A percentile compares a stretch with the other conserved stretches of the same genome.
These are phyloP conservation scores for Ceratocystis harringtonii DNA, from an alignment of 2,329 filamentous ascomycete genomes.

Conservation along the genomic window DNA sequence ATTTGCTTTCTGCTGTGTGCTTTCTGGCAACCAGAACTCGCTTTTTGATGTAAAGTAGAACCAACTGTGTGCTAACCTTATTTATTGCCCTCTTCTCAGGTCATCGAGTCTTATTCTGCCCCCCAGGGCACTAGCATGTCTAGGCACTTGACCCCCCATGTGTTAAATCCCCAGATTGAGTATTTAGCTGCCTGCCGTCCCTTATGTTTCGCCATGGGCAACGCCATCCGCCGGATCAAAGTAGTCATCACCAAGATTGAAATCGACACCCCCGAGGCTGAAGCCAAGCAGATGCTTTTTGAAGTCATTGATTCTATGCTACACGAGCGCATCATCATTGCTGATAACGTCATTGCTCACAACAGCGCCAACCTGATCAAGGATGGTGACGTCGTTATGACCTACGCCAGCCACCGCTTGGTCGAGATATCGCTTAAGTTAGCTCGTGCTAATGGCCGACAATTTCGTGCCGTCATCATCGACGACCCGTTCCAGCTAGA, in stretches of 20 bases:
- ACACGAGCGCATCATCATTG: constrained; percentile 73
- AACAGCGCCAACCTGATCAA: constrained; percentile 62
- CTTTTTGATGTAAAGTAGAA: background rate
- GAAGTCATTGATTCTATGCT: constrained; percentile 80
- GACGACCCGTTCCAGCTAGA: constrained; percentile 48
- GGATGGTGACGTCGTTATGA: constrained; percentile 68
- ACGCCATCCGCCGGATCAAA: constrained; percentile 89
- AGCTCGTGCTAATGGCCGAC: constrained; percentile 54
- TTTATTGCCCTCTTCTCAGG: constrained; percentile 32
- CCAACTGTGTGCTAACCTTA: constrained; percentile 15
- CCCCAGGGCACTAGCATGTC: constrained; percentile 72
- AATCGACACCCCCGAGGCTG: constrained; percentile 64
- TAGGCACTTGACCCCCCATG: constrained; percentile 79
- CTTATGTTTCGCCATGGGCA: constrained; percentile 92
- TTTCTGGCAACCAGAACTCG: background rate
- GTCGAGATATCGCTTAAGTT: constrained; percentile 68
- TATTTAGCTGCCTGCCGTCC: constrained; percentile 89
- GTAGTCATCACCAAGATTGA: constrained; percentile 82
- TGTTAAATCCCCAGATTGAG: constrained; percentile 87
- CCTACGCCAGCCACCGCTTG: constrained; percentile 72
- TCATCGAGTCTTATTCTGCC: constrained; percentile 85
- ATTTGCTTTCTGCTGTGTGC: background rate
- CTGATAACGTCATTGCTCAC: constrained; percentile 70
- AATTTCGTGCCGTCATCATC: constrained; percentile 71
- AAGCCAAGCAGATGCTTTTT: constrained; percentile 65